Conservation (phyloP, 441 rosid genomes). For the Gossypium davidsonii region DNA sequence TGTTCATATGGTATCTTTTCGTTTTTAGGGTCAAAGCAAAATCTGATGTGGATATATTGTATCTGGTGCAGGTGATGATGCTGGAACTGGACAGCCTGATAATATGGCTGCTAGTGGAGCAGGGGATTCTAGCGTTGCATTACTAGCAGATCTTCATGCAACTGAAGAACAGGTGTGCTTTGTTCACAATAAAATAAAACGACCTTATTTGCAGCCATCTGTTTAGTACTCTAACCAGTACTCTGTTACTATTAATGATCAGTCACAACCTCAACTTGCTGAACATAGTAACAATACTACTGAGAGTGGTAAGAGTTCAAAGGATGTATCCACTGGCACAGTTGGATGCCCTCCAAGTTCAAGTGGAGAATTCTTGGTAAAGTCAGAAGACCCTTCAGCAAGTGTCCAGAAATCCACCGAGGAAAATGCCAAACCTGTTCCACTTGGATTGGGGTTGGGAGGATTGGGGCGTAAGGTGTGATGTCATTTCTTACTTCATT, state of each 20-base stretch:
- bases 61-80: conserved; percentile 20
- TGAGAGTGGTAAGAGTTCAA: conserved; percentile 23
- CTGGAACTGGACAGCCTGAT: conserved; percentile 15
- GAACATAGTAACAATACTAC: conserved; percentile 20
- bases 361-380: conserved; percentile 24
- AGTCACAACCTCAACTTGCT: conserved; percentile 23
- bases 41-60: conserved; percentile 20
- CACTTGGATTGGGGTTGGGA: conserved; percentile 87
- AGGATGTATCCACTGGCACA: conserved; percentile 23
- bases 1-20: conserved; percentile 2
- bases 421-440: conserved; percentile 41
- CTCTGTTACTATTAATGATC: conserved; percentile 15
- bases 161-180: conserved; percentile 41
- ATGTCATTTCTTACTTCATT: not conserved
- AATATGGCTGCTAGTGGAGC: conserved; percentile 18
- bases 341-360: conserved; percentile 21
- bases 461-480: conserved; percentile 78
- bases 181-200: not conserved
- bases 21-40: conserved; percentile 28
- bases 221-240: conserved; percentile 9
- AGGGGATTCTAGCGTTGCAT: conserved; percentile 28
- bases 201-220: not conserved
- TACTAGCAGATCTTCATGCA: conserved; percentile 21
- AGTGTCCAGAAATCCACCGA: conserved; percentile 34
- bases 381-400: conserved; percentile 30